Conservation (phyloP, 352 stramenopile species). For the Phytophthora ohioensis region DNA sequence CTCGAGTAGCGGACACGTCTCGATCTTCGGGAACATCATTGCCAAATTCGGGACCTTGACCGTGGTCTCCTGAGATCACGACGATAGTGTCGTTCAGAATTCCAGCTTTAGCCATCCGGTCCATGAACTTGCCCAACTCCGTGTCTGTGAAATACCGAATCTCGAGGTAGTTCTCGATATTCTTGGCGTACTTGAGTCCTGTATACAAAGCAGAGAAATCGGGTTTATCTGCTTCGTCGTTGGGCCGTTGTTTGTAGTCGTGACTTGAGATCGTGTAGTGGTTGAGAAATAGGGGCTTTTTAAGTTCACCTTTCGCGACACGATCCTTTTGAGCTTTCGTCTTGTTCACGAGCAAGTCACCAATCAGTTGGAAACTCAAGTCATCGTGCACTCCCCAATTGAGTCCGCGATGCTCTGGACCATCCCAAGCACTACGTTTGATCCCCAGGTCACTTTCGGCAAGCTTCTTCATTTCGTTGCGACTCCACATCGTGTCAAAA, state of each 20-base stretch:
- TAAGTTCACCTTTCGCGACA: slow-evolving; percentile 21
- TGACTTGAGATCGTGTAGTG: slow-evolving; percentile 34
- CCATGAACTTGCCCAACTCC: slow-evolving; percentile 55
- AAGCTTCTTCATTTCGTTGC: slow-evolving; percentile 47
- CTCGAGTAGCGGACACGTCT: slow-evolving; percentile 27
- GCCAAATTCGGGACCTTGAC: neutral
- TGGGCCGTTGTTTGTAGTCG: neutral
- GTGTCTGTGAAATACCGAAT: slow-evolving; percentile 56
- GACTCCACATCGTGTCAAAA: slow-evolving; percentile 50
- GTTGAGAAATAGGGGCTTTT: slow-evolving; percentile 55
- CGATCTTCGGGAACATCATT: slow-evolving; percentile 33
- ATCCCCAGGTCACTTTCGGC: slow-evolving; percentile 47
- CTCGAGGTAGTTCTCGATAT: slow-evolving; percentile 41
- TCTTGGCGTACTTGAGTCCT: neutral
- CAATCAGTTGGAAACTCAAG: slow-evolving; percentile 49
- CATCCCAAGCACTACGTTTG: slow-evolving; percentile 38
- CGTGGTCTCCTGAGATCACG: slow-evolving; percentile 29
- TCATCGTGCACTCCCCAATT: slow-evolving; percentile 61
- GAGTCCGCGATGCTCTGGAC: slow-evolving; percentile 15
- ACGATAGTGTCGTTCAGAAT: slow-evolving; percentile 50
- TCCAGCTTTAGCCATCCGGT: slow-evolving; percentile 40
- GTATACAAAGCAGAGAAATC: slow-evolving; percentile 3
- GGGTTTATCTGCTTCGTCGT: neutral
- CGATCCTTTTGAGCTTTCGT: slow-evolving; percentile 35
- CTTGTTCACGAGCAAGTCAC: slow-evolving; percentile 50